These are phyloP conservation scores for Mycena epipterygia DNA, from an alignment of 768 basidiomycete genomes.

Conservation along the genomic window DNA sequence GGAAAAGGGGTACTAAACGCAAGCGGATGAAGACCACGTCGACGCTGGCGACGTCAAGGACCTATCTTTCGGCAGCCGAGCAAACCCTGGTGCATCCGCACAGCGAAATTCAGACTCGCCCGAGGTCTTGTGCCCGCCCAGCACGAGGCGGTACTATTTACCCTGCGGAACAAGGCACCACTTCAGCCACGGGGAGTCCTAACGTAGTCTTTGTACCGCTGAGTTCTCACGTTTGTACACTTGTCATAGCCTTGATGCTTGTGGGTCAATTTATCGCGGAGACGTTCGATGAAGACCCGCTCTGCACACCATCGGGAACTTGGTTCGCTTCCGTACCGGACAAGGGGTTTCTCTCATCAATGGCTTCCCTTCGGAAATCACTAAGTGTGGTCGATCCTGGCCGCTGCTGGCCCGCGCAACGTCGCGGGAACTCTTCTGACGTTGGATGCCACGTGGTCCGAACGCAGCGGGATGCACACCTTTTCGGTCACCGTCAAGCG, in stretches of 20 bases:
- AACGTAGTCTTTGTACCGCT: conserved; percentile 16
- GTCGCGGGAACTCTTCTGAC: too few species aligned
- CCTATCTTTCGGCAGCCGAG: too few species aligned
- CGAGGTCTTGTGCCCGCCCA: conserved; percentile 80
- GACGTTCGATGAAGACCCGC: conserved; percentile 21
- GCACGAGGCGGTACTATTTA: conserved; percentile 82
- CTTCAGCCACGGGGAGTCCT: conserved; percentile 57
- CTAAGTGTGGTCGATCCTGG: too few species aligned
- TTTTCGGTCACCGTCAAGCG: conserved; percentile 6
- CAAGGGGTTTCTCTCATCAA: background rate
- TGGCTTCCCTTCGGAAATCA: conserved; percentile 10
- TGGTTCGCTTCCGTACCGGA: conserved; percentile 14
- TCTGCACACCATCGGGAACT: conserved; percentile 11
- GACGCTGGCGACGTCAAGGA: too few species aligned
- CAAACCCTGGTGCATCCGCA: conserved; percentile 54
- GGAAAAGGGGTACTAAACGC: too few species aligned
- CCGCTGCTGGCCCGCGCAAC: too few species aligned
- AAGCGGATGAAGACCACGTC: too few species aligned
- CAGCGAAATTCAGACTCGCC: conserved; percentile 80
- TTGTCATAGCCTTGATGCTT: conserved; percentile 2
- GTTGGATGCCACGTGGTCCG: conserved; percentile 21
- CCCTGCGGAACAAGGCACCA: conserved; percentile 86
- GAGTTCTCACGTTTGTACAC: conserved; percentile 8
- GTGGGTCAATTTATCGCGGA: background rate
- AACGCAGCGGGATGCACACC: conserved; percentile 10